Evolutionary conservation across 2,329 filamentous ascomycete species (phyloP).

Genomic region (Chrysosporium keratinophilum): DNA sequence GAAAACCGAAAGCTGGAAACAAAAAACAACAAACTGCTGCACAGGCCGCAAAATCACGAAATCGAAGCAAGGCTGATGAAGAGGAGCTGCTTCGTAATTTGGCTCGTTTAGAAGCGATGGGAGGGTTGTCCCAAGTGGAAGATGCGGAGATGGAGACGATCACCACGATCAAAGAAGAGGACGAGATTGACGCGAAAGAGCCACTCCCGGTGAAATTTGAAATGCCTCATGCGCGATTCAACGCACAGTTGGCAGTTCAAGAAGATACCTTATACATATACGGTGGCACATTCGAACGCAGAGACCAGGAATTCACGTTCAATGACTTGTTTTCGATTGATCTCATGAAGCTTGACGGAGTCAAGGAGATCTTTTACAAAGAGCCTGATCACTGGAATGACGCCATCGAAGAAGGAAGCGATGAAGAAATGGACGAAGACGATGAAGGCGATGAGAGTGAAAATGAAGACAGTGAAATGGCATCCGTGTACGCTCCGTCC

Average conservation of each 20-base stretch:
- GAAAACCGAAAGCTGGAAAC: conserved; percentile 59
- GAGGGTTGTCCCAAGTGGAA: conserved; percentile 43
- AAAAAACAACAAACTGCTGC: conserved; percentile 42
- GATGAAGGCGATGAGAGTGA: conserved; percentile 35
- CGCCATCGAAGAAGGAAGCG: conserved; percentile 49
- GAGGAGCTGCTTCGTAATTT: conserved; percentile 82
- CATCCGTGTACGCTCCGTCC: conserved; percentile 29
- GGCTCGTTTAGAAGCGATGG: conserved; percentile 69
- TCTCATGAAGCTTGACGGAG: conserved; percentile 87
- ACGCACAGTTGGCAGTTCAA: conserved; percentile 80
- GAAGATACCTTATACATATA: conserved; percentile 90
- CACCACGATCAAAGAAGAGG: conserved; percentile 41
- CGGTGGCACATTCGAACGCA: conserved; percentile 90
- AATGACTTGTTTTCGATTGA: conserved; percentile 91
- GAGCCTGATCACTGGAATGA: conserved; percentile 78
- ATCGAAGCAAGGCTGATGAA: conserved; percentile 75
- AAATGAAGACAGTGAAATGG: conserved; percentile 35
- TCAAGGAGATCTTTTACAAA: conserved; percentile 78
- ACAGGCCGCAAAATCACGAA: conserved; percentile 44
- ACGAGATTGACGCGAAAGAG: conserved; percentile 42
- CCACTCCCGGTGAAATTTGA: conserved; percentile 62
- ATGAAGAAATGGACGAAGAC: conserved; percentile 42
- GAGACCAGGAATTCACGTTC: conserved; percentile 88
- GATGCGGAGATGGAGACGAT: conserved; percentile 31
- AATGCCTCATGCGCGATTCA: conserved; percentile 83